Conservation (phyloP, 108 stramenopile genomes). For the Aurantiochytrium sp. region DNA sequence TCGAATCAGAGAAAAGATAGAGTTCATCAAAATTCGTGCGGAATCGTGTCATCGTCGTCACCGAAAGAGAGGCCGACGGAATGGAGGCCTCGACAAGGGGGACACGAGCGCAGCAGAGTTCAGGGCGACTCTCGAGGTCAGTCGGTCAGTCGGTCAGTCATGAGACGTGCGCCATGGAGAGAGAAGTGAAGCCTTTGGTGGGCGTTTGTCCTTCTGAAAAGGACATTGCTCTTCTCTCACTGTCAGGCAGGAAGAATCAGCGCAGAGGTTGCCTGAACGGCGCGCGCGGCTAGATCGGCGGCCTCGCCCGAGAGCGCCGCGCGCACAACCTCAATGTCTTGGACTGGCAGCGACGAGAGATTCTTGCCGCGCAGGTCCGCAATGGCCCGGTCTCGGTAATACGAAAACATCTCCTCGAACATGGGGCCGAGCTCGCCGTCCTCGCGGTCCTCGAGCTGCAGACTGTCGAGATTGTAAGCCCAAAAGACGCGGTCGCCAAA, state of each 20-base stretch:
- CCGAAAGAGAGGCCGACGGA: too few species aligned
- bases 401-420: not conserved
- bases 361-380: not conserved
- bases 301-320: not conserved
- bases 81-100: too few species aligned
- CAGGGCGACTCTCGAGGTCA: too few species aligned
- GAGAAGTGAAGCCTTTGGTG: too few species aligned
- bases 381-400: not conserved
- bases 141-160: too few species aligned
- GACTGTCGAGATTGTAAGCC: not conserved
- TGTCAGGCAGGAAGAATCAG: not conserved
- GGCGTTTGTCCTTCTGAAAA: not conserved
- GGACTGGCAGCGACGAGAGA: not conserved
- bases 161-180: too few species aligned
- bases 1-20: too few species aligned
- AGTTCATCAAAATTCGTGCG: too few species aligned
- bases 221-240: too few species aligned
- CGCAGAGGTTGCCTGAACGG: not conserved
- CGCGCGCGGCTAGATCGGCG: not conserved
- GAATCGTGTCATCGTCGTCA: too few species aligned
- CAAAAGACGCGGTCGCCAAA: not conserved
- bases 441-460: slow-evolving; percentile 17
- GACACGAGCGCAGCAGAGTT: too few species aligned
- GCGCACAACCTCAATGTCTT: not conserved
- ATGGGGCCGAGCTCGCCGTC: not conserved